phyloP scores from a whole-genome alignment of 805 yeast species.

The Starmera amethionina region DNA sequence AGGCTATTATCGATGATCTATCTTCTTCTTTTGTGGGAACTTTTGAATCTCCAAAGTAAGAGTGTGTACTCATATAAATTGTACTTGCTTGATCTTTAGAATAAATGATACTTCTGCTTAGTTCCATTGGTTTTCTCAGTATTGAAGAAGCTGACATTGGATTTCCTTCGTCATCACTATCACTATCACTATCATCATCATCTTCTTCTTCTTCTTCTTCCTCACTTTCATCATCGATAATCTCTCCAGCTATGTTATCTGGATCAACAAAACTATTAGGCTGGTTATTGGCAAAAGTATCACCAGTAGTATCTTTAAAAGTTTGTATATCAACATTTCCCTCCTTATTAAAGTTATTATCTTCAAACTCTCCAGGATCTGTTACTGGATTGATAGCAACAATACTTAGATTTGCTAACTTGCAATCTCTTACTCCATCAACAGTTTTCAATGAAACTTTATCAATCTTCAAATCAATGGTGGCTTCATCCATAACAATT shows the following conservation, averaged over 20 bases:
- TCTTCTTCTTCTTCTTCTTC: constrained; percentile 14
- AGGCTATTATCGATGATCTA: constrained; percentile 10
- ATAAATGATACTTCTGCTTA: constrained; percentile 50
- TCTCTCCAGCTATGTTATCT: constrained; percentile 1
- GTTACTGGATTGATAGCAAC: constrained; percentile 31
- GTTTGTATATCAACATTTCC: constrained; percentile 4
- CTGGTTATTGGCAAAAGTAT: not conserved
- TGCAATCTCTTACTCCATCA: constrained; percentile 36
- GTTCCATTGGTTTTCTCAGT: constrained; percentile 10
- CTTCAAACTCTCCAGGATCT: constrained; percentile 10
- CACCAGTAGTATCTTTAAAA: constrained; percentile 11
- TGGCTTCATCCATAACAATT: constrained; percentile 36
- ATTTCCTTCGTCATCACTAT: constrained; percentile 9
- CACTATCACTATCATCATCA: constrained; percentile 15
- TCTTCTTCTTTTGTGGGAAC: constrained; percentile 5
- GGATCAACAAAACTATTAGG: constrained; percentile 17
- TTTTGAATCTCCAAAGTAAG: constrained; percentile 30
- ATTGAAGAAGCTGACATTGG: constrained; percentile 24
- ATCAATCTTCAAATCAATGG: constrained; percentile 23
- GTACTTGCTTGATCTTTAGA: constrained; percentile 64
- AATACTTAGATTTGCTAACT: constrained; percentile 29
- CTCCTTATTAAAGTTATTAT: not conserved
- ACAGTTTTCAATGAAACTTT: constrained; percentile 26
- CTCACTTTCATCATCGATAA: constrained; percentile 2
- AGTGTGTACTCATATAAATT: constrained; percentile 75